Evolutionary conservation across 331 rosid genomes (phyloP).

Genomic region (Acacia concinna): DNA sequence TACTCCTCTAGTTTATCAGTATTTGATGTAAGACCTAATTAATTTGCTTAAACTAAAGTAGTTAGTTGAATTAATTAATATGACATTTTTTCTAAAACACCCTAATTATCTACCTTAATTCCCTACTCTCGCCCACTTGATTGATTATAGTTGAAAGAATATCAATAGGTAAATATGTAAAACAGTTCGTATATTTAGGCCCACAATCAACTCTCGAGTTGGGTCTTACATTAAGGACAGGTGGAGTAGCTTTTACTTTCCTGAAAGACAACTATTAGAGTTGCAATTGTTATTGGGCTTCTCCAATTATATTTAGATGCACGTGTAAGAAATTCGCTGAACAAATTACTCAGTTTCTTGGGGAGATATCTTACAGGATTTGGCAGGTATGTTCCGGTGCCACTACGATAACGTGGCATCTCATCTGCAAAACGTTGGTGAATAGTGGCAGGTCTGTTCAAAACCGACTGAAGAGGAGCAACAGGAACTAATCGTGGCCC

Average conservation of each 20-base stretch:
- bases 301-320: neutral
- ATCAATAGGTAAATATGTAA: too few species aligned
- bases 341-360: neutral
- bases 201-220: too few species aligned
- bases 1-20: too few species aligned
- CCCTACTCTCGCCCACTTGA: too few species aligned
- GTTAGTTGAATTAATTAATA: too few species aligned
- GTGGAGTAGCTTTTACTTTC: neutral
- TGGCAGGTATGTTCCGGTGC: slow-evolving; percentile 89
- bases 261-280: neutral
- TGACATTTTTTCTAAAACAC: too few species aligned
- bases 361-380: slow-evolving; percentile 61
- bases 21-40: too few species aligned
- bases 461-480: slow-evolving; percentile 57
- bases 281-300: neutral
- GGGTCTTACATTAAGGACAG: too few species aligned
- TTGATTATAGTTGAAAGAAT: too few species aligned
- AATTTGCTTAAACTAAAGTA: too few species aligned
- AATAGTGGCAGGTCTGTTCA: slow-evolving; percentile 60
- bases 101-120: too few species aligned
- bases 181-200: too few species aligned
- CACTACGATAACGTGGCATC: slow-evolving; percentile 70
- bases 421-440: slow-evolving; percentile 63
- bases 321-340: neutral
- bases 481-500: slow-evolving; percentile 64